Evolutionary conservation across 345 rosid genomes (phyloP), one percentile per base, ranked within the genome.

Genomic region (Turritis glabra): DNA sequence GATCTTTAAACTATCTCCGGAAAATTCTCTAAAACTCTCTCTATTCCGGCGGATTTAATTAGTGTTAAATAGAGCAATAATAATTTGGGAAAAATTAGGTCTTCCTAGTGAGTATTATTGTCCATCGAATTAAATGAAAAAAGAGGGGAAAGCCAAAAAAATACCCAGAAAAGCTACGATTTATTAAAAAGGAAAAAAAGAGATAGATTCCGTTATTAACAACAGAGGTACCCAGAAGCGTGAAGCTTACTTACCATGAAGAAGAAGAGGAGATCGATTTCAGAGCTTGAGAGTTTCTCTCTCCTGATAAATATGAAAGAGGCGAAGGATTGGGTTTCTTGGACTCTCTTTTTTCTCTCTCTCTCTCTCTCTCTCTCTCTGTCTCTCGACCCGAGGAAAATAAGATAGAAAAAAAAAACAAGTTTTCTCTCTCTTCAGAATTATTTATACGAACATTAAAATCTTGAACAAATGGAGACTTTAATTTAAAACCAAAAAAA

Each of bases 1-100:
- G 85, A 86, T 85, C 88, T 80, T 78, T 26, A 32, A 74, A 76
- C 78, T 32, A 51, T 59, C 81, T 69, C 67, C 67, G 22, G 46
- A 21, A 21, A 76, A 60, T 26, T 73, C 47, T 66, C 73, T 33
- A 35, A 44, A 74, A 55, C 59, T 26, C n/a, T 37, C 23, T 33
- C 35, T 56, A 41, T 68, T 73, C 74, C 56, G n/a, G 54, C 64
- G 37, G 69, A 64, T 37, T 64, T 17, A 52, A 29, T 69, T 37
- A 60, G 62, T 43, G 60, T 74, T 15, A 38, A 48, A 76, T 26
- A 62, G 18, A 1, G 37, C 23, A 52, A 33, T n/a, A n/a, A n/a
- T n/a, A n/a, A 33, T 7, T 25, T 27, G 44, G 47, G 17, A 4
- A 69, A 62, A 57, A 33, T 50, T 59, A 59, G 69, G 67, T 65